Conservation (phyloP, 805 yeast species). For the Saccharomycopsis fodiens region DNA sequence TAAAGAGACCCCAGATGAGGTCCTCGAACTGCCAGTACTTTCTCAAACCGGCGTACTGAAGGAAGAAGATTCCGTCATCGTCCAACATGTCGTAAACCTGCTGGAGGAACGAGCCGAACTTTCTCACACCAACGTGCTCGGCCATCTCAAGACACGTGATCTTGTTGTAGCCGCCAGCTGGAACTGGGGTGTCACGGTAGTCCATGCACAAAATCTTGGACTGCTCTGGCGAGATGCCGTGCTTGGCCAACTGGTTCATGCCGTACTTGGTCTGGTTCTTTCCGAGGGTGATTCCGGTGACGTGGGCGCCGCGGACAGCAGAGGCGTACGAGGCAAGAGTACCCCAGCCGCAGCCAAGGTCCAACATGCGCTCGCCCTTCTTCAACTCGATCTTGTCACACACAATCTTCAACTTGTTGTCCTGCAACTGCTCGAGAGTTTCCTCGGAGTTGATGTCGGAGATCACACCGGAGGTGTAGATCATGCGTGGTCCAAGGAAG, state of each 20-base stretch:
- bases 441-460: conserved; percentile 64
- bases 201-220: conserved; percentile 74
- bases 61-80: conserved; percentile 81
- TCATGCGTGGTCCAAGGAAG: conserved; percentile 93
- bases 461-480: conserved; percentile 83
- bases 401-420: conserved; percentile 79
- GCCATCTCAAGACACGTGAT: conserved; percentile 93
- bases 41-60: conserved; percentile 87
- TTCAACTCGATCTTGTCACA: conserved; percentile 77
- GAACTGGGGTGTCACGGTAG: conserved; percentile 83
- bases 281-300: conserved; percentile 87
- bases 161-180: conserved; percentile 65
- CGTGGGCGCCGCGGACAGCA: conserved; percentile 72
- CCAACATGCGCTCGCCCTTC: conserved; percentile 69
- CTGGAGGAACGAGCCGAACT: conserved; percentile 62
- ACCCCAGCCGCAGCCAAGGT: conserved; percentile 96
- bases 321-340: conserved; percentile 82
- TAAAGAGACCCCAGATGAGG: conserved; percentile 87
- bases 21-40: conserved; percentile 94
- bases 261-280: conserved; percentile 90
- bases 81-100: conserved; percentile 85
- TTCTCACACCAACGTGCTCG: conserved; percentile 90
- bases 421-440: conserved; percentile 74
- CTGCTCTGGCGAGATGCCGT: conserved; percentile 63
- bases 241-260: conserved; percentile 56